Conservation (phyloP, 2,329 filamentous ascomycete genomes). For the Talaromyces sp. region DNA sequence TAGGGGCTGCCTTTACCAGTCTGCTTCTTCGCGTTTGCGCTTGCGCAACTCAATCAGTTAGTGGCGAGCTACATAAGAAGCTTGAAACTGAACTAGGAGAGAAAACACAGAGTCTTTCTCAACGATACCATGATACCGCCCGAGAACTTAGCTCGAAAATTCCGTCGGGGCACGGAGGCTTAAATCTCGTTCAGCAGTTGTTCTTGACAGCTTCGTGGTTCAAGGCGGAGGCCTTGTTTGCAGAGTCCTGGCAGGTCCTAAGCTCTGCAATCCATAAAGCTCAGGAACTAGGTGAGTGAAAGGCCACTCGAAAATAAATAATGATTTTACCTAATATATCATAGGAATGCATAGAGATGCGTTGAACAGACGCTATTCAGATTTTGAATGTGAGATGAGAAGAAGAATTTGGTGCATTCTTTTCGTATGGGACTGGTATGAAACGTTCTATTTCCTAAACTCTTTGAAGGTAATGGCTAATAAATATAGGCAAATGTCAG, state of each 20-base stretch:
- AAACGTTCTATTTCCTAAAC: conserved; percentile 5
- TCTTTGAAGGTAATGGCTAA: neutral
- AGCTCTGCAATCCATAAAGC: conserved; percentile 42
- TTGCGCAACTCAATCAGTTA: conserved; percentile 41
- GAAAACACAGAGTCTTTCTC: conserved; percentile 32
- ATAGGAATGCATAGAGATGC: conserved; percentile 32
- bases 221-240: conserved; percentile 43
- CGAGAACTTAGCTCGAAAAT: conserved; percentile 40
- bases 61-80: conserved; percentile 30
- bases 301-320: neutral
- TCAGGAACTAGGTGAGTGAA: conserved; percentile 41
- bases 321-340: neutral
- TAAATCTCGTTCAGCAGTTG: conserved; percentile 46
- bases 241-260: conserved; percentile 46
- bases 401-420: conserved; percentile 43
- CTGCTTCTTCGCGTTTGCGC: conserved; percentile 44
- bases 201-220: conserved; percentile 45
- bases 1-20: conserved; percentile 43
- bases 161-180: conserved; percentile 37
- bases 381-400: conserved; percentile 46
- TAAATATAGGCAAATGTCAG: conserved; percentile 34
- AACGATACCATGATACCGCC: conserved; percentile 38
- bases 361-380: conserved; percentile 29
- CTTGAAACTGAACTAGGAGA: conserved; percentile 43
- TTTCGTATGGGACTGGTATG: conserved; percentile 46